Conservation (phyloP, 2,329 filamentous ascomycete genomes). For the Blumeria hordei region DNA sequence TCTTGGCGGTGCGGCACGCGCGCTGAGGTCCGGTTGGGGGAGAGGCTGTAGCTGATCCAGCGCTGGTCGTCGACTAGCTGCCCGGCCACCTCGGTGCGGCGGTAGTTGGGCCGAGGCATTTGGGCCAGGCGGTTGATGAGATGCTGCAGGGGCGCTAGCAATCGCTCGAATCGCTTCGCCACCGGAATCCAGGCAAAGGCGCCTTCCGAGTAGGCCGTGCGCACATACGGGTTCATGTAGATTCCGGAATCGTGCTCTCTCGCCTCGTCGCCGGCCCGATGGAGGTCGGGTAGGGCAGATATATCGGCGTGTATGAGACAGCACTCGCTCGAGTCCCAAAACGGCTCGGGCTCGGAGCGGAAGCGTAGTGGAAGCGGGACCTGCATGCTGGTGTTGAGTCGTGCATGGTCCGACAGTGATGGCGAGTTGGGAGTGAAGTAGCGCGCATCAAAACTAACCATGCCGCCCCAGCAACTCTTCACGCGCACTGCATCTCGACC, state of each 20-base stretch:
- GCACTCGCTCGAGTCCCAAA: conserved; percentile 40
- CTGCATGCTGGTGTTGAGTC: not conserved
- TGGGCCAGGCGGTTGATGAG: conserved; percentile 29
- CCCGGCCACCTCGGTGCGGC: conserved; percentile 33
- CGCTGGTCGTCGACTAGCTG: conserved; percentile 25
- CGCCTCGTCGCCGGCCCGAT: conserved; percentile 9
- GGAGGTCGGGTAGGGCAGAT: conserved; percentile 9
- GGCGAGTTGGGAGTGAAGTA: conserved; percentile 25
- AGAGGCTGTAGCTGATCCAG: conserved; percentile 16
- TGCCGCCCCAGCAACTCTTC: conserved; percentile 54
- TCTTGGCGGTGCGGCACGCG: not conserved
- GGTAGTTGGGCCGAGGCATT: conserved; percentile 34
- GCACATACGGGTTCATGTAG: conserved; percentile 52
- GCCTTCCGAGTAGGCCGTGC: conserved; percentile 38
- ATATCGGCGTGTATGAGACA: conserved; percentile 31
- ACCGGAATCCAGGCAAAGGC: conserved; percentile 34
- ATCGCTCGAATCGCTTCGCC: conserved; percentile 37
- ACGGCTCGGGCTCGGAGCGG: conserved; percentile 31
- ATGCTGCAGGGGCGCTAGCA: conserved; percentile 34
- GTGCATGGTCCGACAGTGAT: not conserved
- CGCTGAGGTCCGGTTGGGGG: not conserved
- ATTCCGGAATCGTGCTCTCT: conserved; percentile 26
- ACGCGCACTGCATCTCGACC: conserved; percentile 42
- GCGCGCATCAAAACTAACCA: conserved; percentile 39
- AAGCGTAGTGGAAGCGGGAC: conserved; percentile 18